phyloP scores from a whole-genome alignment of 2,329 filamentous ascomycete species.

The Alternaria brassicicola region DNA sequence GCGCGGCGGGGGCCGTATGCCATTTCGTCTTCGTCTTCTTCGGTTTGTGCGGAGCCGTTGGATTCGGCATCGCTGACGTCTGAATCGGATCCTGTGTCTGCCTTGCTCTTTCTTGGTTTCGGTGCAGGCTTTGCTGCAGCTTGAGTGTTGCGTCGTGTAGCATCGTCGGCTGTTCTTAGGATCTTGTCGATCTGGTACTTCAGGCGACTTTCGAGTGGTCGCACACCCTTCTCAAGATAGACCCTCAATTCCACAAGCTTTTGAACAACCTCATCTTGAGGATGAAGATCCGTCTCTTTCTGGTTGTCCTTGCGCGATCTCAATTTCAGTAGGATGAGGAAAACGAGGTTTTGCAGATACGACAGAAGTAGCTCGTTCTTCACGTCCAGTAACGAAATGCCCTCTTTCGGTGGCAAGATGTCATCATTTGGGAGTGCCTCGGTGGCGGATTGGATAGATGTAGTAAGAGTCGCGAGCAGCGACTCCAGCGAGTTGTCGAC shows the following conservation, averaged over 20 bases:
- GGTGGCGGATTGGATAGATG: constrained; percentile 68
- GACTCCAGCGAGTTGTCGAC: constrained; percentile 49
- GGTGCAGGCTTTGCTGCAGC: constrained; percentile 17
- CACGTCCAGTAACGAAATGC: constrained; percentile 90
- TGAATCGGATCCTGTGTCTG: constrained; percentile 49
- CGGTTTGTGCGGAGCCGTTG: constrained; percentile 34
- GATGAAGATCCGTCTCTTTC: constrained; percentile 49
- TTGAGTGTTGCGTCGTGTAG: constrained; percentile 46
- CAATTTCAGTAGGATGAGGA: constrained; percentile 81
- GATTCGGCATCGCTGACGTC: constrained; percentile 50
- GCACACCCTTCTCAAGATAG: constrained; percentile 90
- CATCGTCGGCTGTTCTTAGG: constrained; percentile 81
- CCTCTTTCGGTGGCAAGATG: constrained; percentile 77
- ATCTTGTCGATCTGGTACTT: constrained; percentile 98
- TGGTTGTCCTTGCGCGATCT: constrained; percentile 47
- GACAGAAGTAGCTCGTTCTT: constrained; percentile 98
- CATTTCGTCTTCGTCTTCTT: constrained; percentile 61
- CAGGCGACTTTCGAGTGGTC: constrained; percentile 85
- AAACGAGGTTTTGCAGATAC: constrained; percentile 93
- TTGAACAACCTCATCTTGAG: constrained; percentile 73
- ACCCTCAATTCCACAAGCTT: constrained; percentile 92
- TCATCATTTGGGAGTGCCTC: constrained; percentile 60
- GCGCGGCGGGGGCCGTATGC: constrained; percentile 67
- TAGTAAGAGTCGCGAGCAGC: constrained; percentile 54
- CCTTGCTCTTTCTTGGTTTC: constrained; percentile 41